Evolutionary conservation across 352 stramenopile species (phyloP).

Genomic region (Phytophthora megakarya): DNA sequence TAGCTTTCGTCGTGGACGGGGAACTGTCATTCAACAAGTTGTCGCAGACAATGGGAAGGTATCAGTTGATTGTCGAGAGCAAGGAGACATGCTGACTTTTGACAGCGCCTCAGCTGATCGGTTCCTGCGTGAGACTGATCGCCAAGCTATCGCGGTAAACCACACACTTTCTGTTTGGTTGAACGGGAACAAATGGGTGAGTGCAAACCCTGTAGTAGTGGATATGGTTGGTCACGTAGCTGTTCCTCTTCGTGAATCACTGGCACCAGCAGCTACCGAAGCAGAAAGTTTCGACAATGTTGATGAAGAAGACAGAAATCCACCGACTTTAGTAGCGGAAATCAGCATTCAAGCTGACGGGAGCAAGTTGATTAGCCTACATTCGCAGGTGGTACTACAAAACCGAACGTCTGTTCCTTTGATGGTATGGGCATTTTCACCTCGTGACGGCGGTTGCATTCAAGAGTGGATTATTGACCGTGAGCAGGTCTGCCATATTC

Average conservation of each 20-base stretch:
- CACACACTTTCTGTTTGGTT: constrained; percentile 89
- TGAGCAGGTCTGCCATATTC: constrained; percentile 81
- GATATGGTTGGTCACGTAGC: constrained; percentile 88
- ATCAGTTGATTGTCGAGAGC: constrained; percentile 83
- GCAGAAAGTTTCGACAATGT: constrained; percentile 42
- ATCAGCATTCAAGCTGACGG: constrained; percentile 88
- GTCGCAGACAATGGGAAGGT: constrained; percentile 71
- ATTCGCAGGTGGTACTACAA: constrained; percentile 87
- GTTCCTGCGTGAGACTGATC: constrained; percentile 74
- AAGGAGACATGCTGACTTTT: constrained; percentile 88
- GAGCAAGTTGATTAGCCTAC: constrained; percentile 87
- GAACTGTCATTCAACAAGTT: constrained; percentile 79
- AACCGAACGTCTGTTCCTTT: constrained; percentile 87
- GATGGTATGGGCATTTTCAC: constrained; percentile 90
- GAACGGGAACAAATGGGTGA: constrained; percentile 89
- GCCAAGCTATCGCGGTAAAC: constrained; percentile 80
- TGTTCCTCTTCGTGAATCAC: constrained; percentile 71
- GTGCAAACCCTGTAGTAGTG: constrained; percentile 83
- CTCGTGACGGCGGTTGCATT: constrained; percentile 72
- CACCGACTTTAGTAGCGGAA: constrained; percentile 81
- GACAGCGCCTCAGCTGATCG: constrained; percentile 80
- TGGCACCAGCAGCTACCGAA: constrained; percentile 16
- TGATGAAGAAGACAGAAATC: constrained; percentile 61
- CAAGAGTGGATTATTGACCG: constrained; percentile 87
- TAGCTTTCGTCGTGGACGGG: constrained; percentile 82